phyloP scores from a whole-genome alignment of 1,284 basidiomycete species.

The Inonotus obliquus region DNA sequence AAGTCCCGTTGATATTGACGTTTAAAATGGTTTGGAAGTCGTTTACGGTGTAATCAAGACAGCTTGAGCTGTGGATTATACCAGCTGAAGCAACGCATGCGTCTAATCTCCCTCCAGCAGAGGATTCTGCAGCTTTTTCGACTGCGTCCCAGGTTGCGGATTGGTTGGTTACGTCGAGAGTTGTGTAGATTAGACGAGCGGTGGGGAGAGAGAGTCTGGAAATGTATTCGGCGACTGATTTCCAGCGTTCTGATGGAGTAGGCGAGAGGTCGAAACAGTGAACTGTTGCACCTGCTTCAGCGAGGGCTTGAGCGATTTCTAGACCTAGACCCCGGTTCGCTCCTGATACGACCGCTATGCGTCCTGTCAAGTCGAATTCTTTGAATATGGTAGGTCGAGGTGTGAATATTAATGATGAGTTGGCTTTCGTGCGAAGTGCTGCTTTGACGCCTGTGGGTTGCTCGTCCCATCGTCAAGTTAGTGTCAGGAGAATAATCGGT shows the following conservation, averaged over 20 bases:
- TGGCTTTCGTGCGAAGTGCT: conserved; percentile 41
- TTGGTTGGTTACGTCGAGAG: conserved; percentile 63
- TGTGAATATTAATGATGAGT: conserved; percentile 29
- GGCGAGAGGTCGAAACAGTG: conserved; percentile 74
- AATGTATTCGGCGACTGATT: conserved; percentile 49
- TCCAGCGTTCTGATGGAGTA: conserved; percentile 64
- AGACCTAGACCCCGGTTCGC: conserved; percentile 80
- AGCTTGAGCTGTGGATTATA: conserved; percentile 59
- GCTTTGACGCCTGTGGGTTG: conserved; percentile 60
- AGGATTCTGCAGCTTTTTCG: conserved; percentile 55
- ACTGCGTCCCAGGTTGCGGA: conserved; percentile 47
- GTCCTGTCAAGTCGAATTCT: conserved; percentile 72
- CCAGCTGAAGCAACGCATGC: conserved; percentile 77
- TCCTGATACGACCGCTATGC: conserved; percentile 74
- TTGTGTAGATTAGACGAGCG: conserved; percentile 60
- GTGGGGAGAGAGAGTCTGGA: conserved; percentile 35
- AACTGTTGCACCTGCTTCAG: too few species aligned
- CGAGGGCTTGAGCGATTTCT: conserved; percentile 75
- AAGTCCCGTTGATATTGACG: conserved; percentile 73
- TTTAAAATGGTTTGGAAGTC: conserved; percentile 63
- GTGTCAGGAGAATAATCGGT: background rate
- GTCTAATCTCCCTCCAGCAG: conserved; percentile 63
- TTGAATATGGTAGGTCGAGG: conserved; percentile 42
- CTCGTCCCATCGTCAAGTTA: background rate
- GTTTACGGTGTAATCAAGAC: conserved; percentile 64